Base-by-base conservation (phyloP, 2,329 filamentous ascomycete genomes). In the Aspergillus ibericus region DNA sequence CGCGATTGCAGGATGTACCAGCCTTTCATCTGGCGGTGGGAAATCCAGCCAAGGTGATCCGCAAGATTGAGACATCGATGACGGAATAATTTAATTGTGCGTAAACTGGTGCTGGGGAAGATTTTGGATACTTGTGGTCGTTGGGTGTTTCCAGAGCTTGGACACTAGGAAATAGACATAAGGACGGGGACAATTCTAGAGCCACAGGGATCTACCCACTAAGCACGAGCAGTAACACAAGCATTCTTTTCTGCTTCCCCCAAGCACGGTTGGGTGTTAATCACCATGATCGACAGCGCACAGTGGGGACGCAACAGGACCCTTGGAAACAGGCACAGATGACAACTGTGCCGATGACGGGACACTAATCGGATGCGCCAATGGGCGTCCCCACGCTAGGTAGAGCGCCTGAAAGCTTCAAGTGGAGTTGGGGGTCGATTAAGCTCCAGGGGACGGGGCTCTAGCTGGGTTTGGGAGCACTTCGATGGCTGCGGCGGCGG, bases 21-120 rank as follows among this genome's bases (percentile, higher is more conserved):
- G 63, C 75, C 18, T 79, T 76, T 58, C 75, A 78, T 63, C 67
- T 79, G 20, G 77, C 67, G 47, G 72, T 71, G 16, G 77, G 77
- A 5, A 79, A 79, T 53, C 76, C 76, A 29, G 76, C 75, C 8
- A 70, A 63, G 44, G 67, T 78, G 16, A 68, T 77, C 53, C 68
- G 75, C 34, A 73, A 70, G 54, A 76, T 79, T 61, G 70, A 78
- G 51, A 76, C 74, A 0, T 62, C 69, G 6, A 73, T 75, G 71
- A 62, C 58, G 5, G 60, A 67, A 16, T 63, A 50, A 58, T 22
- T 29, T 4, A 38, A 6, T 16, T 16, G 42, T 27, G 15, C 15
- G 25, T 27, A 32, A 32, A 32, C 13, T 7, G 5, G 15, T 12
- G 5, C 13, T 15, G 42, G 42, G 5, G 3, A 6, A 12, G 18